A percentile compares a stretch with the other conserved stretches of the same genome.
Evolutionary conservation across 2,329 filamentous ascomycete genomes (phyloP).

Genomic region (Leptographium radiaticola): DNA sequence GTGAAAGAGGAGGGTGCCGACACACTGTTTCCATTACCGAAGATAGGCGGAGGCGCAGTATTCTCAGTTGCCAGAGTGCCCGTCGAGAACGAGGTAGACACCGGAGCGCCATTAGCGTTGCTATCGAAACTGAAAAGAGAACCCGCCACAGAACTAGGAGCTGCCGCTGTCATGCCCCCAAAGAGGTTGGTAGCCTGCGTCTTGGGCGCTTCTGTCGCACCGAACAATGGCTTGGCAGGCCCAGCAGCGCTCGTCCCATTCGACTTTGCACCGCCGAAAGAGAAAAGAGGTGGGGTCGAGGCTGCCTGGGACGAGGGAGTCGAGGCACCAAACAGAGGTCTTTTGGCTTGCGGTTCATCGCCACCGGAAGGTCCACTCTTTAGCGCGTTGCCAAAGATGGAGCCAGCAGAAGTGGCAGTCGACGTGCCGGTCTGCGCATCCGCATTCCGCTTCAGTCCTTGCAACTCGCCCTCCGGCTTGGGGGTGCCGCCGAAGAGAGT

Average conservation of each 20-base stretch:
- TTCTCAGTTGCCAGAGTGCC: background rate
- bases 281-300: constrained; percentile 2
- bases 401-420: background rate
- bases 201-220: constrained; percentile 1
- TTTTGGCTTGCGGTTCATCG: constrained; percentile 14
- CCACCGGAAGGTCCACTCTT: constrained; percentile 7
- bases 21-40: constrained; percentile 3
- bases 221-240: constrained; percentile 13
- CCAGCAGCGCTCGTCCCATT: background rate
- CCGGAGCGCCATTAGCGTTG: background rate
- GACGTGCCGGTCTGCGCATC: constrained; percentile 2
- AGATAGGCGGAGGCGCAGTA: background rate
- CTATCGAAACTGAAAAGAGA: constrained; percentile 8
- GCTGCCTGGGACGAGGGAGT: background rate
- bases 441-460: constrained; percentile 1
- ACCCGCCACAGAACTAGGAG: background rate
- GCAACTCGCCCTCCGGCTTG: constrained; percentile 9
- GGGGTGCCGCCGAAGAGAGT: constrained; percentile 27
- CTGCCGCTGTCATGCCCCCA: constrained; percentile 1
- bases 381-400: constrained; percentile 7
- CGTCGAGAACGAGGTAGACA: constrained; percentile 4
- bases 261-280: constrained; percentile 5
- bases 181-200: constrained; percentile 1
- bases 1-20: constrained; percentile 22
- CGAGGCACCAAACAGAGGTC: constrained; percentile 14